phyloP scores from a whole-genome alignment of 257 asterid species.

The Nicotiana sylvestris region DNA sequence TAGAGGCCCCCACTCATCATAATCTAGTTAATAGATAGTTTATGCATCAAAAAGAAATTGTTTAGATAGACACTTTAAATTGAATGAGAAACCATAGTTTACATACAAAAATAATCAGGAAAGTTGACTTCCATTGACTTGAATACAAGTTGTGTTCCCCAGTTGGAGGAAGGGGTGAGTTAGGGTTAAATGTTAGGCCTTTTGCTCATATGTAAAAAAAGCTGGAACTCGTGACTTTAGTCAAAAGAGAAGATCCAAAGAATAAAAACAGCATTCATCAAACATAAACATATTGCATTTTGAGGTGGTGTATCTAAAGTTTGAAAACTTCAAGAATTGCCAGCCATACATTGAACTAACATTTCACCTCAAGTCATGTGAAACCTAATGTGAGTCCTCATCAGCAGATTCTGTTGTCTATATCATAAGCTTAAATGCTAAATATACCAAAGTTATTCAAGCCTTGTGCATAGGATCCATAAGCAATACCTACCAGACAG shows the following conservation, averaged over 20 bases:
- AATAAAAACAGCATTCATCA: not conserved
- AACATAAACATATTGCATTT: not conserved
- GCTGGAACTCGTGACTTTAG: not conserved
- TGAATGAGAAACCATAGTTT: not conserved
- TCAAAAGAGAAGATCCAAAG: conserved; percentile 4
- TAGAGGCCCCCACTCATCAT: not conserved
- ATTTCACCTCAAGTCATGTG: not conserved
- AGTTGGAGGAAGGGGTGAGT: not conserved
- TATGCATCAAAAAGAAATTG: not conserved
- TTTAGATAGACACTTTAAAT: not conserved
- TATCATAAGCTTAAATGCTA: not conserved
- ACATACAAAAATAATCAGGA: not conserved
- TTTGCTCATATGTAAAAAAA: not conserved
- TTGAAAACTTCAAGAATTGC: not conserved
- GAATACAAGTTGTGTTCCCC: not conserved
- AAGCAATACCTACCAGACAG: conserved; percentile 71
- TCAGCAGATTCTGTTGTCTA: not conserved
- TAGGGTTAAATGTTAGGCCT: not conserved
- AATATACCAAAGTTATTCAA: not conserved
- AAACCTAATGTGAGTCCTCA: not conserved
- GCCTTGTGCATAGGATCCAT: not conserved
- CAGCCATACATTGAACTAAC: not conserved
- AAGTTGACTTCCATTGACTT: not conserved
- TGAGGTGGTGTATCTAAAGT: not conserved
- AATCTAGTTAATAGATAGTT: conserved; percentile 5